These are phyloP conservation scores for Neurospora tetraspora DNA, from an alignment of 495 filamentous ascomycete species.

Conservation along the genomic window DNA sequence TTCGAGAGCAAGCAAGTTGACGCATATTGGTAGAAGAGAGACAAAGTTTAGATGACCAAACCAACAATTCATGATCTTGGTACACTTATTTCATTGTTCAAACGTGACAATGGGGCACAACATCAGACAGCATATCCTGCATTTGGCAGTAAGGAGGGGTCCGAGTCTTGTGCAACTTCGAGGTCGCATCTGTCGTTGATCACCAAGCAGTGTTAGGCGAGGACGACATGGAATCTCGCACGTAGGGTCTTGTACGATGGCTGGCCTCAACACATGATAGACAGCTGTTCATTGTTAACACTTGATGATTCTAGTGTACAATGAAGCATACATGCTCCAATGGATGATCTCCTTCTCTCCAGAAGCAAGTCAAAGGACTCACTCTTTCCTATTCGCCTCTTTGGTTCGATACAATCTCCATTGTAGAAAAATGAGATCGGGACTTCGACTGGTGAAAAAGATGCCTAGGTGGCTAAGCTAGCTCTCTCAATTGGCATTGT, in stretches of 20 bases:
- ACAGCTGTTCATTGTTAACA: background rate
- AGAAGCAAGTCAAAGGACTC: background rate
- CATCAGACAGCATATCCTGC: background rate
- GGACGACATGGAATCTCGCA: background rate
- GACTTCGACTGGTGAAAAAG: background rate
- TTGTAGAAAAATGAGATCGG: background rate
- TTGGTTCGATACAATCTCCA: background rate
- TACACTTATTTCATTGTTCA: background rate
- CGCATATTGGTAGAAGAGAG: background rate
- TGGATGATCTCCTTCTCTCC: background rate
- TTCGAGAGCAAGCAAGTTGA: background rate
- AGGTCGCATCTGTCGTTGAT: background rate
- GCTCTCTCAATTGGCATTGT: background rate
- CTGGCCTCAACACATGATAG: background rate
- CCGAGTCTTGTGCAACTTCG: background rate
- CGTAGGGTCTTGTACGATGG: background rate
- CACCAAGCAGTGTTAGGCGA: background rate
- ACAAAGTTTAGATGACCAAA: background rate
- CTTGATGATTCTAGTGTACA: background rate
- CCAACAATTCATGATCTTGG: background rate
- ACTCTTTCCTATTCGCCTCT: background rate
- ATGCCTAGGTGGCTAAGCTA: background rate
- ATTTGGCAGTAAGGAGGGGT: background rate
- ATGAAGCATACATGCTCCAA: background rate
- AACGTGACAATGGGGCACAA: background rate